Evolutionary conservation across 176 grass and related monocot genomes (phyloP).

Genomic region (maize (Zea mays)): DNA sequence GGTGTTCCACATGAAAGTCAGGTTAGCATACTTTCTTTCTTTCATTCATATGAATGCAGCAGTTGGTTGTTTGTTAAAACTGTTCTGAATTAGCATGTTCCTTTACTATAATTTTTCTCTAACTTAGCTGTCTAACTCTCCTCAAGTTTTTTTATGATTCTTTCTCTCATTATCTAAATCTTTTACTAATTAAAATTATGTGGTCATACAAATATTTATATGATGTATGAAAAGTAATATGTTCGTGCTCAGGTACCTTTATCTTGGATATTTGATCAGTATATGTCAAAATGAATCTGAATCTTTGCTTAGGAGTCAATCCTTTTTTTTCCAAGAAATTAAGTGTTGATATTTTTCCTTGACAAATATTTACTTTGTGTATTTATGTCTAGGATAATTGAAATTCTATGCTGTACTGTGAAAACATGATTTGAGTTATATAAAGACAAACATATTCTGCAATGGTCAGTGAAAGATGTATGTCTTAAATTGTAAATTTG

Average conservation of each 20-base stretch:
- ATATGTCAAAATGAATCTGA: not conserved
- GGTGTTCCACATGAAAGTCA: constrained; percentile 59
- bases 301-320: not conserved
- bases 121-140: not conserved
- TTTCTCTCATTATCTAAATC: not conserved
- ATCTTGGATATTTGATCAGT: not conserved
- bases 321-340: not conserved
- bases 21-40: constrained; percentile 36
- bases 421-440: constrained; percentile 12
- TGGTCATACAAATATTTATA: not conserved
- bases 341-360: not conserved
- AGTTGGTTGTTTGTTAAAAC: constrained; percentile 27
- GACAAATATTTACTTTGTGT: not conserved
- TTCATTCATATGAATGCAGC: not conserved
- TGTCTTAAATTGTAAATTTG: constrained; percentile 20
- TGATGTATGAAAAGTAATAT: not conserved
- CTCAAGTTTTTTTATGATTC: not conserved
- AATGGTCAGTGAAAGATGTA: not conserved
- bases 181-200: not conserved
- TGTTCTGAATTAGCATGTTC: not conserved
- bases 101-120: not conserved
- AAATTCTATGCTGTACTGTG: not conserved
- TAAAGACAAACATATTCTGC: not conserved
- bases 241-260: not conserved
- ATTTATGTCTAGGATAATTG: constrained; percentile 3